A percentile compares a stretch with the other conserved stretches of the same genome.
Conservation (phyloP, 345 rosid species). For the Hibiscus mutabilis region DNA sequence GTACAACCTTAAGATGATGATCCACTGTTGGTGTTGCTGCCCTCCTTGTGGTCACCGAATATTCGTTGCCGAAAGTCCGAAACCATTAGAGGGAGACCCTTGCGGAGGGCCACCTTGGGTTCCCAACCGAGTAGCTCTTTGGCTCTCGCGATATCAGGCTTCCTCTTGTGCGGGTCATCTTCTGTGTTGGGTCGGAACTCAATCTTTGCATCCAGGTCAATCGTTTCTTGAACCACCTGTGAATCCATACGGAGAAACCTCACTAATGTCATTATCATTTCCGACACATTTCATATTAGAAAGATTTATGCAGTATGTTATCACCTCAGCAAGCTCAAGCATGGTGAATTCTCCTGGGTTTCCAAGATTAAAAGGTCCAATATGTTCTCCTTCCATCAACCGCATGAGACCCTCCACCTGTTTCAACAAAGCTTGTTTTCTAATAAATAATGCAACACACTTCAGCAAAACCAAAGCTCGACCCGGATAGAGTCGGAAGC, state of each 20-base stretch:
- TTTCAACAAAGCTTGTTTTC: background rate
- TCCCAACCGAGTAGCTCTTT: background rate
- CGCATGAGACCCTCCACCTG: constrained; percentile 98
- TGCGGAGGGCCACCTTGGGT: background rate
- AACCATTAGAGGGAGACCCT: background rate
- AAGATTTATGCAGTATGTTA: background rate
- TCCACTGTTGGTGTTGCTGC: background rate
- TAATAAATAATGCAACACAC: background rate
- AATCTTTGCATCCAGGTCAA: background rate
- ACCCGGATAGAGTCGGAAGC: no score
- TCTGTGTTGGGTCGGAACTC: background rate
- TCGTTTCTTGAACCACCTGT: background rate
- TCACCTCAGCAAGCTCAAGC: constrained; percentile 94
- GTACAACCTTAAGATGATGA: background rate
- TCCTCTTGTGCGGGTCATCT: background rate
- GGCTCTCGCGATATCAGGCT: background rate
- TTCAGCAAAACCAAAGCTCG: background rate
- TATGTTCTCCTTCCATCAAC: constrained; percentile 96
- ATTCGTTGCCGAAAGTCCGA: background rate
- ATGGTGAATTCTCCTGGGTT: constrained; percentile 99
- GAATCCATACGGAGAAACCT: no score
- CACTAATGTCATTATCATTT: no score
- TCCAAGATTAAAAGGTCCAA: constrained; percentile 96
- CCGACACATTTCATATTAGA: background rate
- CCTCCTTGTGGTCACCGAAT: background rate